phyloP scores from a whole-genome alignment of 495 filamentous ascomycete genomes.

The Cladorrhinum samala region DNA sequence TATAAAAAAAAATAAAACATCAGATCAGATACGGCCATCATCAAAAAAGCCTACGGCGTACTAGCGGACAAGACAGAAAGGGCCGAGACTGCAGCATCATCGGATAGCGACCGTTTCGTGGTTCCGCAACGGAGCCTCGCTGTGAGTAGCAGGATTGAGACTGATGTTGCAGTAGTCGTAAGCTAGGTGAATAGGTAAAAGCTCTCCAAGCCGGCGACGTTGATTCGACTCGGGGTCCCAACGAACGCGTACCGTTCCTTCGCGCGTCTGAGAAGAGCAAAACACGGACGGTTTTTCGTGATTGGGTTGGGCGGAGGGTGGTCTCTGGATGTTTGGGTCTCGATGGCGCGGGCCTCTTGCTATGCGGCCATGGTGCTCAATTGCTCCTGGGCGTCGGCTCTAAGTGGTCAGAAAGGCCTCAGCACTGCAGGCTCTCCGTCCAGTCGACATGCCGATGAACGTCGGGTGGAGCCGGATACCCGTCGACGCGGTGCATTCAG shows the following conservation, averaged over 20 bases:
- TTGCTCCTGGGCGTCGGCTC: conserved; percentile 18
- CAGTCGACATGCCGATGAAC: conserved; percentile 9
- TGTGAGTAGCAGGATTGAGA: too few species aligned
- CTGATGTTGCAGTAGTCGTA: too few species aligned
- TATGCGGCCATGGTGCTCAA: conserved; percentile 34
- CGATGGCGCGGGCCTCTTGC: conserved; percentile 27
- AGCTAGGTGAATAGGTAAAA: too few species aligned
- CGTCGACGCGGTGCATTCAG: conserved; percentile 16
- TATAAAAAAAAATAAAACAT: too few species aligned
- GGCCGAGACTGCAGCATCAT: too few species aligned
- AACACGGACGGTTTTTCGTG: conserved; percentile 25
- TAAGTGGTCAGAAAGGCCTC: conserved; percentile 23
- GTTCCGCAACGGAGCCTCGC: too few species aligned
- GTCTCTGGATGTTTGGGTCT: conserved; percentile 25
- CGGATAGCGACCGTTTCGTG: too few species aligned
- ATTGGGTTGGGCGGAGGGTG: conserved; percentile 22
- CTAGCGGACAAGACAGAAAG: too few species aligned
- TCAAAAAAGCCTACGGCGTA: too few species aligned
- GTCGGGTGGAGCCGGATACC: conserved; percentile 15
- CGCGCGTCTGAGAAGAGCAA: conserved; percentile 30
- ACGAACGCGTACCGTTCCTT: conserved; percentile 21
- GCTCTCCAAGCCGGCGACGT: too few species aligned
- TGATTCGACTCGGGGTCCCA: conserved; percentile 3
- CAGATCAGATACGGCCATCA: too few species aligned
- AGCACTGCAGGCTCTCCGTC: conserved; percentile 20